These are phyloP conservation scores for Peniophora sp. DNA, from an alignment of 1,284 basidiomycete genomes.

Conservation along the genomic window DNA sequence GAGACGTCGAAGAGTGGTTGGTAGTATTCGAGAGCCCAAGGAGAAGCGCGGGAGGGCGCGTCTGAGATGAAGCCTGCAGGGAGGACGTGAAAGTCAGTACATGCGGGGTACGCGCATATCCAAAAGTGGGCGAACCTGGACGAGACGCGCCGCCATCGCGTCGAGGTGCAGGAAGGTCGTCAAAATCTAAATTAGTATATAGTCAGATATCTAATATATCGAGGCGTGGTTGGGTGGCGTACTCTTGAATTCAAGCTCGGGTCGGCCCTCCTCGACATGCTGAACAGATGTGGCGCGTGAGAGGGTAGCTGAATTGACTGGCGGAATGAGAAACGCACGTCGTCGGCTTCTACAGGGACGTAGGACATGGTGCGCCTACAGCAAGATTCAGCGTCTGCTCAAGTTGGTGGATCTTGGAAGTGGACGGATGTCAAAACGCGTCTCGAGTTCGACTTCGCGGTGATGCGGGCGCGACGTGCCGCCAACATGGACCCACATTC, in stretches of 20 bases:
- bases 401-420: too few relatives aligned
- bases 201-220: conserved; percentile 15
- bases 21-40: conserved; percentile 76
- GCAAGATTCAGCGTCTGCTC: too few relatives aligned
- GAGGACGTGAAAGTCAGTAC: neutral
- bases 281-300: conserved; percentile 16
- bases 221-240: conserved; percentile 24
- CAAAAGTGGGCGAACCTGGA: neutral
- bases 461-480: too few relatives aligned
- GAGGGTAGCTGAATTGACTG: neutral
- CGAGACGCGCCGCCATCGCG: neutral
- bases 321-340: neutral
- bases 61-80: conserved; percentile 35
- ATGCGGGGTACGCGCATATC: neutral
- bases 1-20: conserved; percentile 78
- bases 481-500: too few relatives aligned
- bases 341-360: conserved; percentile 13
- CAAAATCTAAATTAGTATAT: neutral
- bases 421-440: too few relatives aligned
- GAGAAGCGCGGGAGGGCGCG: conserved; percentile 37
- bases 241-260: conserved; percentile 62
- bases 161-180: neutral
- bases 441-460: too few relatives aligned
- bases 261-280: conserved; percentile 42
- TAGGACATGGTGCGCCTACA: conserved; percentile 10